phyloP scores from a whole-genome alignment of 441 rosid species.

The Gossypium armourianum region DNA sequence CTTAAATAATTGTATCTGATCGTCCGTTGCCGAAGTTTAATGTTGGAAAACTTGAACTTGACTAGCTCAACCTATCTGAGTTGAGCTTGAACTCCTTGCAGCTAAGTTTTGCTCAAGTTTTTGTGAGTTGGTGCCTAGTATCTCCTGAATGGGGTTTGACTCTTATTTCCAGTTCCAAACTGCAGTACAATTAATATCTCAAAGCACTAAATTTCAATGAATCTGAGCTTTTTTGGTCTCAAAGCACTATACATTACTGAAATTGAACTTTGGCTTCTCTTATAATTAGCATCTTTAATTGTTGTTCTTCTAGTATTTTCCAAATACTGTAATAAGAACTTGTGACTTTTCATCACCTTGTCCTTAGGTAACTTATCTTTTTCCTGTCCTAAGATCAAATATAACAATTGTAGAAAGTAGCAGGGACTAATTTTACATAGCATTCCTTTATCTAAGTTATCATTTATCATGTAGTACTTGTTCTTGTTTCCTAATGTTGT shows the following conservation, averaged over 20 bases:
- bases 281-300: neutral
- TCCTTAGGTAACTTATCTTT: neutral
- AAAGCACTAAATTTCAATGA: neutral
- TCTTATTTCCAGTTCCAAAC: neutral
- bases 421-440: neutral
- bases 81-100: neutral
- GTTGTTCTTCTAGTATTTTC: neutral
- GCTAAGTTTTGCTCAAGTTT: neutral
- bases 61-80: neutral
- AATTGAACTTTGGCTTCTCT: neutral
- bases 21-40: neutral
- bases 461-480: conserved; percentile 5
- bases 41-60: neutral
- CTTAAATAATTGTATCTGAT: neutral
- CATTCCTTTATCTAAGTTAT: neutral
- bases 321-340: neutral
- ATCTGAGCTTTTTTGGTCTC: neutral
- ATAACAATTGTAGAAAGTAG: neutral
- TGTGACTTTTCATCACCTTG: neutral
- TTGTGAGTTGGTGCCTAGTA: neutral
- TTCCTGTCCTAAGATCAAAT: neutral
- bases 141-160: neutral
- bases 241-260: neutral
- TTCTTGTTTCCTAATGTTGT: conserved; percentile 17
- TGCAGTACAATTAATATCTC: neutral